phyloP scores from a whole-genome alignment of 163 green algal genomes.

The Coccomyxa subellipsoidea region DNA sequence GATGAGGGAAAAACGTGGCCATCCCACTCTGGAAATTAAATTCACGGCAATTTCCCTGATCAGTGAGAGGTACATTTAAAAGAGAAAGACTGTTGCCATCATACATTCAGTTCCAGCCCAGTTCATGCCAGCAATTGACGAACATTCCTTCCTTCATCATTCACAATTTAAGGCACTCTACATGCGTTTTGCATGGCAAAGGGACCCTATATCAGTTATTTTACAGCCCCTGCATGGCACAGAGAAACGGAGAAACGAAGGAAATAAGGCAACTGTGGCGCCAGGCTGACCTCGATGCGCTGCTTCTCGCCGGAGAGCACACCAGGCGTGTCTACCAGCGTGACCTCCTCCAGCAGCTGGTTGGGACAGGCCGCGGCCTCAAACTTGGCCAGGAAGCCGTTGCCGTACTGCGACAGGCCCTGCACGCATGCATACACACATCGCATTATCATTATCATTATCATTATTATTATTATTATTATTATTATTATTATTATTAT shows the following conservation, averaged over 20 bases:
- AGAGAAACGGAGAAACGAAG: background rate
- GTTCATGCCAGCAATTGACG: too few species aligned
- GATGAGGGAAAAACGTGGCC: background rate
- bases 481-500: too few species aligned
- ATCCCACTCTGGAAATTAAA: background rate
- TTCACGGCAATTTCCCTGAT: too few species aligned
- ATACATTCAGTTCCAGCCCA: too few species aligned
- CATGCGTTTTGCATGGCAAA: too few species aligned
- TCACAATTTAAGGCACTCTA: too few species aligned
- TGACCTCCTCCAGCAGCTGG: slow-evolving; percentile 82
- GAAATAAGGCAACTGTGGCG: background rate
- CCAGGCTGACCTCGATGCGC: slow-evolving; percentile 66
- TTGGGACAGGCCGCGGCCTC: slow-evolving; percentile 75
- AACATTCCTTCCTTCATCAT: too few species aligned
- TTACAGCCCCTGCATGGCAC: background rate
- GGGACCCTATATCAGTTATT: too few species aligned
- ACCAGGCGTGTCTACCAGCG: slow-evolving; percentile 90
- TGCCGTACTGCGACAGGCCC: slow-evolving; percentile 50
- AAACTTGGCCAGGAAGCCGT: slow-evolving; percentile 91
- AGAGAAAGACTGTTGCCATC: too few species aligned
- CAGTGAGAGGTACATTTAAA: too few species aligned
- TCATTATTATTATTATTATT: too few species aligned
- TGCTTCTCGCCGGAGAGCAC: slow-evolving; percentile 96
- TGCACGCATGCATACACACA: slow-evolving; percentile 2
- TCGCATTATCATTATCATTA: too few species aligned